Evolutionary conservation across 2,329 filamentous ascomycete species (phyloP).

Genomic region (Scolecobasidium constrictum): DNA sequence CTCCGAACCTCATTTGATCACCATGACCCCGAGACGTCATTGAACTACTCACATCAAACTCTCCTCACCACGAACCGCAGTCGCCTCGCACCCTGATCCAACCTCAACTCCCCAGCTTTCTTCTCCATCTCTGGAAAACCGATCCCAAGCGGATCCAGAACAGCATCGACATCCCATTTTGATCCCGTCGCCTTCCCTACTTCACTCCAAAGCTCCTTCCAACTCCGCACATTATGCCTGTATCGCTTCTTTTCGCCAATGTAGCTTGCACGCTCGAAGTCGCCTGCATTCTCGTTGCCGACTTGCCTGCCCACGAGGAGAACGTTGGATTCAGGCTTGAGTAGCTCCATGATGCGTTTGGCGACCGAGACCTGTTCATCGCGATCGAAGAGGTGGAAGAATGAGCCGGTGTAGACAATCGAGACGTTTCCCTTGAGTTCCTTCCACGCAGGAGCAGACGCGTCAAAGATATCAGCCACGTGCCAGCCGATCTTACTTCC

Average conservation of each 20-base stretch:
- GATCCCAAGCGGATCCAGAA: background rate
- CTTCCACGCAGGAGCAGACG: constrained; percentile 17
- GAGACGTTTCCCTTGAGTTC: constrained; percentile 21
- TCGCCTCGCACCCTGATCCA: constrained; percentile 1
- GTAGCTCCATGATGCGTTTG: constrained; percentile 21
- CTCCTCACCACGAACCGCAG: constrained; percentile 9
- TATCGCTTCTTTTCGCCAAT: constrained; percentile 15
- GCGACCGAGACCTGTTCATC: constrained; percentile 21
- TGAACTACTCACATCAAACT: constrained; percentile 1
- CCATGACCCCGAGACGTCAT: background rate
- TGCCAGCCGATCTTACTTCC: constrained; percentile 39
- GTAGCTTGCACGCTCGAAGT: constrained; percentile 12
- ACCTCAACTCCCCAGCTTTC: constrained; percentile 2
- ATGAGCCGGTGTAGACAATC: constrained; percentile 29
- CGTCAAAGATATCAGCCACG: constrained; percentile 37
- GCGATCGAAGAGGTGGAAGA: constrained; percentile 31
- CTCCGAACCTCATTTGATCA: no score
- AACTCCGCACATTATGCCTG: constrained; percentile 23
- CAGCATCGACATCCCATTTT: constrained; percentile 6
- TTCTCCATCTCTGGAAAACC: background rate
- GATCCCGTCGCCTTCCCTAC: constrained; percentile 11
- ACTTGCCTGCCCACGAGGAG: constrained; percentile 44
- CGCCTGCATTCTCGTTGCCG: constrained; percentile 21
- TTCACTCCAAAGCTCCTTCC: constrained; percentile 27
- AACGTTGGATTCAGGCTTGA: constrained; percentile 29